Percentiles rank a stretch among this genome's conserved stretches.
Evolutionary conservation across 495 filamentous ascomycete genomes (phyloP).

Genomic region (Trichoderma orchidacearum): DNA sequence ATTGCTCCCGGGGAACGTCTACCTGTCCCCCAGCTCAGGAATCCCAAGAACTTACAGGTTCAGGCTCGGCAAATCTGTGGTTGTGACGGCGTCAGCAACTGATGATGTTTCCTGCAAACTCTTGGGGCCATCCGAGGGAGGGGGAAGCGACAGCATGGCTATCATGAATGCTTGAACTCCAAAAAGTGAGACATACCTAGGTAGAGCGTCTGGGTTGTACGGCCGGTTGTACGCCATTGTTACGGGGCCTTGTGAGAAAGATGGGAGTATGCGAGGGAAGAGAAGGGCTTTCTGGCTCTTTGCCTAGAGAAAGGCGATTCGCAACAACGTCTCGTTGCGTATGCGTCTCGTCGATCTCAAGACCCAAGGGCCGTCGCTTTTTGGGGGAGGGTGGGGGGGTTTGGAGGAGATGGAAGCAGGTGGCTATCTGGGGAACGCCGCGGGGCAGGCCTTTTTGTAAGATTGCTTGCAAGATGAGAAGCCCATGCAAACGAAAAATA

Average conservation of each 20-base stretch:
- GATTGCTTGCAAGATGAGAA: no score
- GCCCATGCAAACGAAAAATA: no score
- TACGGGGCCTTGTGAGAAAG: background rate
- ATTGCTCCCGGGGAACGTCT: background rate
- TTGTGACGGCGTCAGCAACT: constrained; percentile 1
- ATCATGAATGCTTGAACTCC: no score
- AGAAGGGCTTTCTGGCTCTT: no score
- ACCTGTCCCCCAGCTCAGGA: background rate
- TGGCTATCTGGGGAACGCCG: no score
- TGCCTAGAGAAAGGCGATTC: no score
- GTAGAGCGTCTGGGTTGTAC: constrained; percentile 93
- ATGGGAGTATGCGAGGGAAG: background rate
- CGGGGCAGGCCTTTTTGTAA: no score
- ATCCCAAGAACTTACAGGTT: constrained; percentile 48
- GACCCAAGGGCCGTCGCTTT: no score
- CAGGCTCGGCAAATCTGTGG: constrained; percentile 80
- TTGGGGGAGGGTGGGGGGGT: no score
- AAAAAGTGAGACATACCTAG: constrained; percentile 65
- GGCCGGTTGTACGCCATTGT: constrained; percentile 87
- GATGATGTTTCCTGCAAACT: background rate
- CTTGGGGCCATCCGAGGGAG: background rate
- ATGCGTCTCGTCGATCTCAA: no score
- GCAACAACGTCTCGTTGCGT: no score
- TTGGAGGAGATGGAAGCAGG: no score
- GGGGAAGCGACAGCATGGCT: background rate